phyloP scores from a whole-genome alignment of 768 basidiomycete species.

The Auriscalpium orientale region DNA sequence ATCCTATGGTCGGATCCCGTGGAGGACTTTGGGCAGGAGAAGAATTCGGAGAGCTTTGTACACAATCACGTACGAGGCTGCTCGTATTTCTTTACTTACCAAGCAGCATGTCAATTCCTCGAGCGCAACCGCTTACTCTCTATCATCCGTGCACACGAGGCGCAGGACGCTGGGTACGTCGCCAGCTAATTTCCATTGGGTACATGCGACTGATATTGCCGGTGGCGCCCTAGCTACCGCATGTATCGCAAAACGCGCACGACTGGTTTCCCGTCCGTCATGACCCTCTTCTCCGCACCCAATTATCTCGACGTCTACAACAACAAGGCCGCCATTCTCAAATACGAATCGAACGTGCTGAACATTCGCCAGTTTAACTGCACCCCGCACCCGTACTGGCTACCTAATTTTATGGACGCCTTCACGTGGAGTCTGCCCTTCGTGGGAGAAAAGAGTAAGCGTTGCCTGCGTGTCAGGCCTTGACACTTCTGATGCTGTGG shows the following conservation, averaged over 20 bases:
- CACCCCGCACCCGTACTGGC: slow-evolving; percentile 90
- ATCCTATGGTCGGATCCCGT: slow-evolving; percentile 98
- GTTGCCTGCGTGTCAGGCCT: neutral
- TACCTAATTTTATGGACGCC: slow-evolving; percentile 96
- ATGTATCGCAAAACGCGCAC: slow-evolving; percentile 99
- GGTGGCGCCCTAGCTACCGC: slow-evolving; percentile 55
- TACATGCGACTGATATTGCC: neutral
- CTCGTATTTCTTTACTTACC: slow-evolving; percentile 93
- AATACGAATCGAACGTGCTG: slow-evolving; percentile 98
- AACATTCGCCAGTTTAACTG: slow-evolving; percentile 98
- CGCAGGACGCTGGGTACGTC: slow-evolving; percentile 92
- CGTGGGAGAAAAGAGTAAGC: slow-evolving; percentile 91
- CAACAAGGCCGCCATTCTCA: slow-evolving; percentile 98
- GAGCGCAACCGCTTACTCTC: slow-evolving; percentile 95
- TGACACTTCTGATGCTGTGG: neutral
- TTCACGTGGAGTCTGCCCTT: slow-evolving; percentile 98
- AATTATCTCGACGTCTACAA: slow-evolving; percentile 98
- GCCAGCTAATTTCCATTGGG: neutral
- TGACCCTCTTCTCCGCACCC: slow-evolving; percentile 99
- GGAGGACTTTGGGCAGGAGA: slow-evolving; percentile 95
- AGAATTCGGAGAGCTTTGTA: slow-evolving; percentile 81
- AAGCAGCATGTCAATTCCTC: slow-evolving; percentile 94
- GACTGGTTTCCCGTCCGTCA: slow-evolving; percentile 97
- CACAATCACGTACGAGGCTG: slow-evolving; percentile 98
- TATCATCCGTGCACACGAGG: slow-evolving; percentile 97